Conservation (phyloP, 2,329 filamentous ascomycete genomes). For the Pseudogymnoascus sp. region DNA sequence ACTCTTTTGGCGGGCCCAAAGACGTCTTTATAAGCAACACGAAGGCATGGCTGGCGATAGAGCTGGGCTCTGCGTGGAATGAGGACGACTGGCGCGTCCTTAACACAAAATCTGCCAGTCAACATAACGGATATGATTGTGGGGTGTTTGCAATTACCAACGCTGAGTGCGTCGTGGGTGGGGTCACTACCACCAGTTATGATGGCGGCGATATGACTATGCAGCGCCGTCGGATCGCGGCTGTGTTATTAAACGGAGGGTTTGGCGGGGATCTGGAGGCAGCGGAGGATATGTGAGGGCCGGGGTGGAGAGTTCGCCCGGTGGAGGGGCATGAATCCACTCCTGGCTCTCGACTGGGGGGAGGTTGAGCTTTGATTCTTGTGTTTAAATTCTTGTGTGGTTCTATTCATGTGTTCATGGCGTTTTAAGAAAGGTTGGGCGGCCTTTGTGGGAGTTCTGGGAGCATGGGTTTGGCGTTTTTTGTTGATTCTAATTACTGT, state of each 20-base stretch:
- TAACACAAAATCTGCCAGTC: constrained; percentile 43
- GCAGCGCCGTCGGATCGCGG: constrained; percentile 57
- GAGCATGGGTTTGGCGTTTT: not conserved
- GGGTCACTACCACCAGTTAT: constrained; percentile 38
- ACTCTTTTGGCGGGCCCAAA: constrained; percentile 49
- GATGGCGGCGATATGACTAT: constrained; percentile 46
- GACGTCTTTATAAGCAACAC: constrained; percentile 36
- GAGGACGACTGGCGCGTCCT: constrained; percentile 53
- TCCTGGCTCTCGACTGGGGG: not conserved
- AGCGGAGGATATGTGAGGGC: not conserved
- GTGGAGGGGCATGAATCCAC: not conserved
- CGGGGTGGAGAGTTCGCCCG: not conserved
- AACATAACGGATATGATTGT: constrained; percentile 66
- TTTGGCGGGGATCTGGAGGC: constrained; percentile 39
- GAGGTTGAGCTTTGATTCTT: not conserved
- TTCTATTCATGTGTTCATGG: not conserved
- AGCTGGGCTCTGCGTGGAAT: constrained; percentile 50
- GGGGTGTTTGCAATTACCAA: constrained; percentile 74
- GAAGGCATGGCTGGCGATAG: constrained; percentile 48
- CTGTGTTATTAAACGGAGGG: constrained; percentile 59
- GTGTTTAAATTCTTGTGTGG: not conserved
- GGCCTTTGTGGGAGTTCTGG: not conserved
- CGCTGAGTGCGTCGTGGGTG: constrained; percentile 49
- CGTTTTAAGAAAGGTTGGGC: not conserved
- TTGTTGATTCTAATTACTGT: not conserved